These are phyloP conservation scores for Penicillium sp. DNA, from an alignment of 2,329 filamentous ascomycete genomes.

Conservation along the genomic window DNA sequence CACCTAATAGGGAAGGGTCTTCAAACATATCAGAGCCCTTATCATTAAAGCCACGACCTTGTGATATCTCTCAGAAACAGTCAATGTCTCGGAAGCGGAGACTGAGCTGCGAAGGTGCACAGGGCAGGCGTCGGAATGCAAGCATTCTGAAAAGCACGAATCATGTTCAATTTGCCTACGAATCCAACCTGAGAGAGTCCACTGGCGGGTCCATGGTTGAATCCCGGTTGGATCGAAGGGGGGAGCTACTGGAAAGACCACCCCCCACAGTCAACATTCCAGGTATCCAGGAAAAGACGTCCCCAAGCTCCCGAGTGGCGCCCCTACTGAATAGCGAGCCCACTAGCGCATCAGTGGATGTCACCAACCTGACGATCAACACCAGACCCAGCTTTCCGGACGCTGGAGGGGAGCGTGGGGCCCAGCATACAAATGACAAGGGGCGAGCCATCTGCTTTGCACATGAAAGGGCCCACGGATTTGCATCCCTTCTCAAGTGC, in stretches of 20 bases:
- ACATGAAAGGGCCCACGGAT: slow-evolving; percentile 35
- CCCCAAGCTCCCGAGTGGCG: slow-evolving; percentile 22
- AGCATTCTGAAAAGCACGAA: slow-evolving; percentile 39
- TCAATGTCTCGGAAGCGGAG: slow-evolving; percentile 12
- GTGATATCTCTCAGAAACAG: slow-evolving; percentile 25
- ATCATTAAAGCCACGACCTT: slow-evolving; percentile 27
- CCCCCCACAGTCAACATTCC: slow-evolving; percentile 41
- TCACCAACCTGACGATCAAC: slow-evolving; percentile 30
- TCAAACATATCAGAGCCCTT: slow-evolving; percentile 27
- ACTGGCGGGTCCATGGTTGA: slow-evolving; percentile 28
- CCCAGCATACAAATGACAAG: slow-evolving; percentile 31
- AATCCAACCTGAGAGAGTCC: slow-evolving; percentile 21
- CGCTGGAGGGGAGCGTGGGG: slow-evolving; percentile 28
- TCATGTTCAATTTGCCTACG: slow-evolving; percentile 34
- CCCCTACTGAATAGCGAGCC: slow-evolving; percentile 28
- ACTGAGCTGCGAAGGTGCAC: slow-evolving; percentile 27
- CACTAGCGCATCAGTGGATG: slow-evolving; percentile 30
- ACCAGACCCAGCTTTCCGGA: slow-evolving; percentile 25
- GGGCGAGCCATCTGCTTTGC: slow-evolving; percentile 35
- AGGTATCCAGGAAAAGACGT: slow-evolving; percentile 27
- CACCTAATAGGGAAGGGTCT: background rate
- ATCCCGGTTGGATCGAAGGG: slow-evolving; percentile 33
- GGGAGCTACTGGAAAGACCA: slow-evolving; percentile 33
- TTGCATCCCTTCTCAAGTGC: slow-evolving; percentile 37
- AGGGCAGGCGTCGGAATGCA: slow-evolving; percentile 39